Base-by-base conservation (phyloP, 2,329 filamentous ascomycete genomes). In the Xylariomycetidae sp. region DNA sequence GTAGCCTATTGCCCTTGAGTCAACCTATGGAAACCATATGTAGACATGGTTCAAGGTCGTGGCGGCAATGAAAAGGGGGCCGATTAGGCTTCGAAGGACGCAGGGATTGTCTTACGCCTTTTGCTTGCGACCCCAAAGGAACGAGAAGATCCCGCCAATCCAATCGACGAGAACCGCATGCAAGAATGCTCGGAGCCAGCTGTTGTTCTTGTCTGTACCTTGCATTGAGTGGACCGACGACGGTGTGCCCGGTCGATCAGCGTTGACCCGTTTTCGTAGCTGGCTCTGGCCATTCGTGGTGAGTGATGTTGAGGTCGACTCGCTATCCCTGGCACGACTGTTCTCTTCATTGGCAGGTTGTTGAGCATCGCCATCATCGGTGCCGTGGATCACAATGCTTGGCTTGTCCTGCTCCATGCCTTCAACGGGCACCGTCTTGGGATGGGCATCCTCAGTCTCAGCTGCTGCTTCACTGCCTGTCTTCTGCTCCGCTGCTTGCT, bases 141-240 rank as follows among this genome's bases (percentile, higher is more conserved):
- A 54, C 16, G 42, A 46, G 19, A 61, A 44, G 26, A 65, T 39
- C 10, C 57, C 53, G 3, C 61, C 59, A 10, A 65, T 49, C 54
- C 57, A 61, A 31, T 63, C 60, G 26, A 63, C 56, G 39, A 65
- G 58, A 2, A 64, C 31, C 4, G 58, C 38, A 19, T 43, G 50
- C 29, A 64, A 43, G 33, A 64, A 58, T 8, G 51, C 43, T 19
- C 42, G 41, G 14, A 65, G 42, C 63, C 61, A 52, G 20, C 35
- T 34, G n/a, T 32, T 20, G 13, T 32, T 29, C 8, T 32, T 32
- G 13, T 34, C 33, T 7, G 31, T 25, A 18, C 16, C 25, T 9
- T 33, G 33, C 12, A 32, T 36, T 19, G 37, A 24, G 20, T 37
- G 38, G 4, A 22, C 24, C 10, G 47, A 29, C 13, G 40, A 30